Percentiles rank a stretch among this genome's conserved stretches.
These are phyloP conservation scores for Scleroderma citrinum DNA, from an alignment of 768 basidiomycete species.

Conservation along the genomic window DNA sequence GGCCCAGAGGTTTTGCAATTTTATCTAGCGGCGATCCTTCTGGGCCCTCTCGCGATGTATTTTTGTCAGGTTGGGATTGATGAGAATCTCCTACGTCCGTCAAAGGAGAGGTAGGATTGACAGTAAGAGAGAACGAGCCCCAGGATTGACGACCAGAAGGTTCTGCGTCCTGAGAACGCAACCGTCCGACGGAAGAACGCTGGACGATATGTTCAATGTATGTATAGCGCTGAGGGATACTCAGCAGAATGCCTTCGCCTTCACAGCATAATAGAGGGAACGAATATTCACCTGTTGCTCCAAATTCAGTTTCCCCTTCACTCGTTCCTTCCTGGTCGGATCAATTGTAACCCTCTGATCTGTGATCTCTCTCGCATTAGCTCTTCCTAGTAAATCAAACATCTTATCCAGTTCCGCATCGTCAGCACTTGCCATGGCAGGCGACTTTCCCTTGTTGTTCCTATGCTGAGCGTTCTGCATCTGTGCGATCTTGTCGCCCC, in stretches of 20 bases:
- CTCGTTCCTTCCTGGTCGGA: slow-evolving; percentile 53
- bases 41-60: not conserved
- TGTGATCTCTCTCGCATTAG: slow-evolving; percentile 58
- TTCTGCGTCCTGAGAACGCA: slow-evolving; percentile 76
- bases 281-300: slow-evolving; percentile 52
- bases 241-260: slow-evolving; percentile 4
- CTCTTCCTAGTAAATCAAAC: slow-evolving; percentile 63
- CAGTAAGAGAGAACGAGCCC: no score
- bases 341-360: slow-evolving; percentile 70
- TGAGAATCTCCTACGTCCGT: not conserved
- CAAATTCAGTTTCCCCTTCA: slow-evolving; percentile 48
- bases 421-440: slow-evolving; percentile 21
- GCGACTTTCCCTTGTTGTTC: slow-evolving; percentile 47
- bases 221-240: slow-evolving; percentile 48
- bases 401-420: slow-evolving; percentile 61
- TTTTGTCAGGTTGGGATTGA: not conserved
- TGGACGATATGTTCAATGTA: slow-evolving; percentile 71
- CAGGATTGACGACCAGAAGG: slow-evolving; percentile 36
- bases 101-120: slow-evolving; percentile 15
- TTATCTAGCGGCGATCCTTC: not conserved
- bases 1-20: not conserved
- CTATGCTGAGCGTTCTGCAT: slow-evolving; percentile 62
- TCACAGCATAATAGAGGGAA: not conserved
- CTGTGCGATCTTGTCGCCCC: slow-evolving; percentile 60
- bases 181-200: slow-evolving; percentile 67